These are phyloP conservation scores for Chaetomiaceae sp. DNA, from an alignment of 2,329 filamentous ascomycete genomes.

Conservation along the genomic window DNA sequence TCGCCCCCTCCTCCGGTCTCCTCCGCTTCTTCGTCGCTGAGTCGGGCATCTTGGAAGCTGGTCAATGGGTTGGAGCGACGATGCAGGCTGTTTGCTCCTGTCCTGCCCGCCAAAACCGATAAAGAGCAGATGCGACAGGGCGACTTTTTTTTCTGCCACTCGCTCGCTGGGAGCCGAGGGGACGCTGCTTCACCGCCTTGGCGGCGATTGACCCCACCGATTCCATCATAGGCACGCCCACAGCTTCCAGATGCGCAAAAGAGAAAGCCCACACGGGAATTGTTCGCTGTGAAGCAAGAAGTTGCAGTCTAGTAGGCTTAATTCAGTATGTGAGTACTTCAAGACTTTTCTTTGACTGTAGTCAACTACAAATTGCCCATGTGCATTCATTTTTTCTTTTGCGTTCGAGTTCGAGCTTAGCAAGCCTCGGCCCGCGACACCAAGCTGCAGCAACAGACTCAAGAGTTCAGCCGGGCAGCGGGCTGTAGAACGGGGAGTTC, in stretches of 20 bases:
- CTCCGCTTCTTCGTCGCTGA: constrained; percentile 20
- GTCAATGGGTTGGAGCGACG: background rate
- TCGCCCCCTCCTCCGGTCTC: constrained; percentile 11
- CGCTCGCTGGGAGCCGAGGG: background rate
- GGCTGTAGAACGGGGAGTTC: background rate
- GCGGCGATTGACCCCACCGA: background rate
- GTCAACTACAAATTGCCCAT: too few relatives aligned
- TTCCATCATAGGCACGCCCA: background rate
- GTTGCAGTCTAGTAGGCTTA: too few relatives aligned
- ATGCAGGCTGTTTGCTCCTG: background rate
- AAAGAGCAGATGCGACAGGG: background rate
- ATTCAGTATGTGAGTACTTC: too few relatives aligned
- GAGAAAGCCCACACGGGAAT: background rate
- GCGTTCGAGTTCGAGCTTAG: too few relatives aligned
- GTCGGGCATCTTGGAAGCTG: constrained; percentile 17
- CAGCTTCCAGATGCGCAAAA: background rate
- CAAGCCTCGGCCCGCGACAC: too few relatives aligned
- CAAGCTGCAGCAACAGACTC: too few relatives aligned
- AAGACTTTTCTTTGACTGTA: too few relatives aligned
- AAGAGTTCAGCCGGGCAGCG: too few relatives aligned
- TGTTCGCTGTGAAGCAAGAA: too few relatives aligned
- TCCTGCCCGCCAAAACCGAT: background rate
- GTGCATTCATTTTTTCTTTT: too few relatives aligned
- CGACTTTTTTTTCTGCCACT: constrained; percentile 21
- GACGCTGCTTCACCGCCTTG: constrained; percentile 14